Conservation (phyloP, 208 protist genomes). For the Plasmodiophora brassicae region DNA sequence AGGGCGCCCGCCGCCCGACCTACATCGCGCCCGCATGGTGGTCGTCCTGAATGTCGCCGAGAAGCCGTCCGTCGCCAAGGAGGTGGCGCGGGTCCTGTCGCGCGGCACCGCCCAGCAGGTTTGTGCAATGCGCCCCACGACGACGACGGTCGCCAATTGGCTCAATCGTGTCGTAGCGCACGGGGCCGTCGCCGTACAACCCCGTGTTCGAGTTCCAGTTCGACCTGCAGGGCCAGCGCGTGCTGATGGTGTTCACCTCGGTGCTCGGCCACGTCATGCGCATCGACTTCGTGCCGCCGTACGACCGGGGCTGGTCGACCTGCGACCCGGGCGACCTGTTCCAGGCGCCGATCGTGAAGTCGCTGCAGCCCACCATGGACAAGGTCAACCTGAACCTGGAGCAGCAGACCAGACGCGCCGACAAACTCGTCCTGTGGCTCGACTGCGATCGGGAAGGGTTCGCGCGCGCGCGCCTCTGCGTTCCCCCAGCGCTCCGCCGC, state of each 20-base stretch:
- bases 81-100: constrained; percentile 39
- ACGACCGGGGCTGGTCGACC: neutral
- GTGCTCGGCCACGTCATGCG: constrained; percentile 36
- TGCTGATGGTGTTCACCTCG: constrained; percentile 33
- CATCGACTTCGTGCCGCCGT: neutral
- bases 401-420: neutral
- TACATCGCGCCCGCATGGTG: neutral
- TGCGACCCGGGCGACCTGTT: neutral
- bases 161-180: neutral
- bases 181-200: constrained; percentile 11
- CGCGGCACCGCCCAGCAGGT: neutral
- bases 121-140: neutral
- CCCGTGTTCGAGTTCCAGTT: neutral
- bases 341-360: constrained; percentile 23
- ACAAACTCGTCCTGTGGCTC: constrained; percentile 27
- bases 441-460: constrained; percentile 65
- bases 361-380: neutral
- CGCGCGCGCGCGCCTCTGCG: too few species aligned
- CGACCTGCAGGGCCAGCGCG: neutral
- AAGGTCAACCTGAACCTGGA: neutral
- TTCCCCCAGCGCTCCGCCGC: too few species aligned
- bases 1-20: neutral
- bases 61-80: constrained; percentile 49
- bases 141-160: neutral
- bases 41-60: constrained; percentile 49